These are phyloP conservation scores for Cyclostephanos tholiformis DNA, from an alignment of 108 stramenopile species.

Conservation along the genomic window DNA sequence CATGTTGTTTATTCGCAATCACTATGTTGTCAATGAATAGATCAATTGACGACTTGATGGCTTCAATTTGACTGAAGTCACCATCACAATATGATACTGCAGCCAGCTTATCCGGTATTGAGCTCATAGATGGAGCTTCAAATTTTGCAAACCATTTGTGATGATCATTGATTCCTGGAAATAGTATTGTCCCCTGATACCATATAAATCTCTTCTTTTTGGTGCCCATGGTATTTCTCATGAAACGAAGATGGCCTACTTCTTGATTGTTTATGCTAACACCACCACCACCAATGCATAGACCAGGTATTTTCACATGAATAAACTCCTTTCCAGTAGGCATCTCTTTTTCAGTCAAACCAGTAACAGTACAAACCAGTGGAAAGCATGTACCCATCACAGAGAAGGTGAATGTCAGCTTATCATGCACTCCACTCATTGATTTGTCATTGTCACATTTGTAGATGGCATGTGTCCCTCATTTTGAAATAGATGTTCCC, in stretches of 20 bases:
- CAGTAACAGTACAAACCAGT: not conserved
- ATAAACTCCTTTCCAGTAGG: conserved; percentile 6
- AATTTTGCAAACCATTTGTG: not conserved
- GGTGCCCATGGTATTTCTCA: not conserved
- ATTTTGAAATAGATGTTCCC: too few species aligned
- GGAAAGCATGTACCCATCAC: conserved; percentile 1
- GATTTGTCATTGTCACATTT: too few species aligned
- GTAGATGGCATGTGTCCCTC: too few species aligned
- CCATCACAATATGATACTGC: not conserved
- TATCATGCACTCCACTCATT: too few species aligned
- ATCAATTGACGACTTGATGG: not conserved
- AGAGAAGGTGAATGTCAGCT: not conserved
- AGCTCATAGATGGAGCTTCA: not conserved
- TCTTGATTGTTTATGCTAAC: conserved; percentile 7
- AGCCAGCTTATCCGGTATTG: not conserved
- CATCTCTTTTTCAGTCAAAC: conserved; percentile 5
- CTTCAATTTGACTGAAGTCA: conserved; percentile 7
- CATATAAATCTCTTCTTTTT: not conserved
- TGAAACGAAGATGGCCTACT: conserved; percentile 7
- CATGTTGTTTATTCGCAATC: too few species aligned
- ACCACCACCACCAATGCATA: conserved; percentile 7
- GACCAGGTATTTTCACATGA: not conserved
- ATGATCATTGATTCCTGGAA: conserved; percentile 11
- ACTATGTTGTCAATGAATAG: not conserved
- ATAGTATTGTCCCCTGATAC: conserved; percentile 1